Conservation (phyloP, 805 yeast species). For the Ogataea corticis region DNA sequence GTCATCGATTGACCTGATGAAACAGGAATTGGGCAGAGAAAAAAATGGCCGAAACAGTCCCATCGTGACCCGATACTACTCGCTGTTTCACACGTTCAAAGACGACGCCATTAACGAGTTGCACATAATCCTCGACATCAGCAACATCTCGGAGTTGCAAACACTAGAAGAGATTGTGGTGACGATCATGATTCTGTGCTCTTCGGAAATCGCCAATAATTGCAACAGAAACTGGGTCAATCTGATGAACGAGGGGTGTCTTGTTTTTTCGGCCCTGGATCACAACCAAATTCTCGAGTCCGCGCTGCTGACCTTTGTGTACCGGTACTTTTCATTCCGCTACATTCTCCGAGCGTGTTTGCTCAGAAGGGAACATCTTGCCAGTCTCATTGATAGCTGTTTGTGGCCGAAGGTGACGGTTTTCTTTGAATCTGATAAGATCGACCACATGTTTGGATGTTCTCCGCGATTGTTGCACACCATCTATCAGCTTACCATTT, state of each 20-base stretch:
- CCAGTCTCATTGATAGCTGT: conserved; percentile 16
- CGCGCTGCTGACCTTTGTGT: conserved; percentile 30
- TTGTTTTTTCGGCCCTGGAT: conserved; percentile 28
- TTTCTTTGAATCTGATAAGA: conserved; percentile 25
- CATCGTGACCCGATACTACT: conserved; percentile 8
- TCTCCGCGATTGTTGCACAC: conserved; percentile 31
- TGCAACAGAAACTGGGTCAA: conserved; percentile 33
- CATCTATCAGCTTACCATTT: conserved; percentile 25
- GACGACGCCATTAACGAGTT: conserved; percentile 32
- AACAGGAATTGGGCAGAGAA: conserved; percentile 14
- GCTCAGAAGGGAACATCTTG: conserved; percentile 21
- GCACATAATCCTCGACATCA: conserved; percentile 30
- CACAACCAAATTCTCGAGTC: conserved; percentile 24
- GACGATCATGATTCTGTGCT: conserved; percentile 32
- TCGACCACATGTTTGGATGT: conserved; percentile 38
- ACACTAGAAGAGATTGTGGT: conserved; percentile 30
- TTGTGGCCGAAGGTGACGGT: conserved; percentile 29
- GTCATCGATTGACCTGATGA: conserved; percentile 28
- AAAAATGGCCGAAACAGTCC: background rate
- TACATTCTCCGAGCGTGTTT: conserved; percentile 31
- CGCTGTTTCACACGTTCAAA: conserved; percentile 24
- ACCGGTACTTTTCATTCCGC: conserved; percentile 34
- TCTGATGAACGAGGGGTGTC: conserved; percentile 32
- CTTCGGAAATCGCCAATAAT: conserved; percentile 33
- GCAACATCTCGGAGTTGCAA: conserved; percentile 21